Evolutionary conservation across 2,329 filamentous ascomycete genomes (phyloP).

Genomic region (Phoma sp.): DNA sequence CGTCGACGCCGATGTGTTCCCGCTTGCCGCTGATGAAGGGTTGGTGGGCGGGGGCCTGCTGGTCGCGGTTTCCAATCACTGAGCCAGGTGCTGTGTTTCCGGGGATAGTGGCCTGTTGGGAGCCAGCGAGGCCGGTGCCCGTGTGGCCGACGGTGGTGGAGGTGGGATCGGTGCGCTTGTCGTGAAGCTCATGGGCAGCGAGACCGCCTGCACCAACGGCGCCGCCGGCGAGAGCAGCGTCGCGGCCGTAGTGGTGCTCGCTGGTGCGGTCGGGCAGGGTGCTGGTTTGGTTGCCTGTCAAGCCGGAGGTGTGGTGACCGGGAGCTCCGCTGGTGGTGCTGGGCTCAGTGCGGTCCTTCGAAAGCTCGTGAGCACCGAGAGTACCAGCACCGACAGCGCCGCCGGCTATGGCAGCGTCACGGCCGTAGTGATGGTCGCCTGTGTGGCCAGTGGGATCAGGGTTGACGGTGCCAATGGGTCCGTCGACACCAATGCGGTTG

Average conservation of each 20-base stretch:
- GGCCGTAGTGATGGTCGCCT: constrained; percentile 30
- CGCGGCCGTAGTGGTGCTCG: constrained; percentile 33
- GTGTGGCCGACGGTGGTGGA: neutral
- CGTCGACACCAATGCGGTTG: constrained; percentile 13
- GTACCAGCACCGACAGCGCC: constrained; percentile 39
- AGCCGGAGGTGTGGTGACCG: constrained; percentile 1
- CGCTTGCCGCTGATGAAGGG: constrained; percentile 21
- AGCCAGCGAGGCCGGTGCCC: constrained; percentile 5
- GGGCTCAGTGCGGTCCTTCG: constrained; percentile 28
- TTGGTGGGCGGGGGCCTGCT: constrained; percentile 7
- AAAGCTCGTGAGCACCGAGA: constrained; percentile 27
- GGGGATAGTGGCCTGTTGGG: constrained; percentile 9
- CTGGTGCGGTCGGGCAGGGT: constrained; percentile 13
- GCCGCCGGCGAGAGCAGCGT: constrained; percentile 39
- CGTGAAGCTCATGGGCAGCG: constrained; percentile 33
- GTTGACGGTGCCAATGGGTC: neutral
- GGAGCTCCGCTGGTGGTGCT: neutral
- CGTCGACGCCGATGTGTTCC: constrained; percentile 42
- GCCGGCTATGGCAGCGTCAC: constrained; percentile 39
- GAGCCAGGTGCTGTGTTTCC: constrained; percentile 5
- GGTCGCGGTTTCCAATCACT: neutral
- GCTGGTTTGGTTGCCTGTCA: constrained; percentile 4
- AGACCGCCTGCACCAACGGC: constrained; percentile 39
- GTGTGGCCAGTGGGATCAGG: neutral
- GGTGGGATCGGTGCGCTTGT: constrained; percentile 16